phyloP scores from a whole-genome alignment of 306 rosid species.

The Gillenia trifoliata region DNA sequence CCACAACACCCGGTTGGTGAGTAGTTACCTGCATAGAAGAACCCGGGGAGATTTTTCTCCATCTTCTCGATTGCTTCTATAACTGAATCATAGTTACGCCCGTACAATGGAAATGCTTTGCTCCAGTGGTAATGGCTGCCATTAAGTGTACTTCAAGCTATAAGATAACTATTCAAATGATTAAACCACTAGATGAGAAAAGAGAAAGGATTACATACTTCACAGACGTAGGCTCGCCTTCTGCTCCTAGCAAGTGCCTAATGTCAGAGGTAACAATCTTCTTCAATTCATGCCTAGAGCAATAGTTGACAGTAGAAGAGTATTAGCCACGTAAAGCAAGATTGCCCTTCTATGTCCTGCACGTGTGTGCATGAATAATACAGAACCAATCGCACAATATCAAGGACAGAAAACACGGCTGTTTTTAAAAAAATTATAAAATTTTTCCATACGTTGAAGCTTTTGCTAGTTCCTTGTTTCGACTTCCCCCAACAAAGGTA shows the following conservation, averaged over 20 bases:
- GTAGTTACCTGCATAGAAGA: slow-evolving; percentile 77
- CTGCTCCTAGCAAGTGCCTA: slow-evolving; percentile 77
- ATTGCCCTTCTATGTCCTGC: not conserved
- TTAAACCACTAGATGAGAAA: slow-evolving; percentile 10
- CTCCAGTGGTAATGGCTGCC: slow-evolving; percentile 86
- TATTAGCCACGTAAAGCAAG: slow-evolving; percentile 11
- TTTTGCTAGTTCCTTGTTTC: slow-evolving; percentile 66
- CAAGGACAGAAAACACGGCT: not conserved
- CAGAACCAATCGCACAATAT: not conserved
- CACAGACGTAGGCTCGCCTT: slow-evolving; percentile 78
- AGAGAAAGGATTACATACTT: slow-evolving; percentile 44
- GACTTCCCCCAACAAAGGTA: slow-evolving; percentile 80
- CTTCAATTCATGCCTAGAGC: slow-evolving; percentile 64
- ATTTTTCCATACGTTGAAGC: slow-evolving; percentile 62
- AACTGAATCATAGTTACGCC: slow-evolving; percentile 65
- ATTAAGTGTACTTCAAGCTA: slow-evolving; percentile 21
- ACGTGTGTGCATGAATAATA: not conserved
- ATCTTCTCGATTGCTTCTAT: slow-evolving; percentile 74
- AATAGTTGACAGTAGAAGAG: slow-evolving; percentile 13
- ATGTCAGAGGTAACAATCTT: slow-evolving; percentile 76
- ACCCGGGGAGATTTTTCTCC: slow-evolving; percentile 86
- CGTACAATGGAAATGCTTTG: slow-evolving; percentile 90
- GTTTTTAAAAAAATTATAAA: not conserved
- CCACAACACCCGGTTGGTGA: not conserved
- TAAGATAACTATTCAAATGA: slow-evolving; percentile 13